Evolutionary conservation across 1,139 yeast genomes (phyloP), one percentile per base, ranked within the genome.

Genomic region (Hansenula lynferdii): DNA sequence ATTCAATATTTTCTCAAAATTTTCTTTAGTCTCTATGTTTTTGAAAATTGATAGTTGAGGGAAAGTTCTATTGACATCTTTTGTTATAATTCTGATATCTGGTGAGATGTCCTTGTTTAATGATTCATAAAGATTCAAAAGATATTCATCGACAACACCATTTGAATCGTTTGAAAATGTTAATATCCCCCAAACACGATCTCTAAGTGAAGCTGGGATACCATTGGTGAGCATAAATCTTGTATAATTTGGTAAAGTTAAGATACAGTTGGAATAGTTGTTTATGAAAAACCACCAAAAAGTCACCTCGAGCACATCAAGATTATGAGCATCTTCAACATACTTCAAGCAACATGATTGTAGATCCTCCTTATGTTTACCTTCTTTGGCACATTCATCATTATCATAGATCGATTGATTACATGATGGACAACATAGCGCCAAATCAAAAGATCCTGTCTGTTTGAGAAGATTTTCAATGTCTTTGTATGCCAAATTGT

Each of bases 11-110:
- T 74, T 70, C 29, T 80, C 80, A 38, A 80, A 69, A 50, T 67
- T 67, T 20, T 45, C 41, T 42, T 67, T 57, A n/a, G 77, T 77
- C 14, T 65, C 62, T 19, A 60, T 62, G 24, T 67, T 61, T 42
- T 67, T 62, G 59, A 80, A 79, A 58, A 77, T 70, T 4, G 62
- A 61, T 26, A 80, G 65, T 20, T 67, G 65, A 3, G 86, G 86
- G 54, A 80, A 81, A 0, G 87, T 80, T 42, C 87, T 60, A 46
- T 68, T 69, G 47, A 80, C 69, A 53, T 80, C 87, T 45, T 82
- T 76, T 33, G 71, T 66, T 44, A 80, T 80, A 45, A 79, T 82
- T 42, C 72, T 67, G 32, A 65, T 62, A 51, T 63, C 70, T 14
- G 72, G 72, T 2, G 72, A 65, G 47, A 64, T 57, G 42, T 70